Evolutionary conservation across 2,329 filamentous ascomycete species (phyloP), one percentile per base, ranked within the genome.

Genomic region (Fusarium sp.): DNA sequence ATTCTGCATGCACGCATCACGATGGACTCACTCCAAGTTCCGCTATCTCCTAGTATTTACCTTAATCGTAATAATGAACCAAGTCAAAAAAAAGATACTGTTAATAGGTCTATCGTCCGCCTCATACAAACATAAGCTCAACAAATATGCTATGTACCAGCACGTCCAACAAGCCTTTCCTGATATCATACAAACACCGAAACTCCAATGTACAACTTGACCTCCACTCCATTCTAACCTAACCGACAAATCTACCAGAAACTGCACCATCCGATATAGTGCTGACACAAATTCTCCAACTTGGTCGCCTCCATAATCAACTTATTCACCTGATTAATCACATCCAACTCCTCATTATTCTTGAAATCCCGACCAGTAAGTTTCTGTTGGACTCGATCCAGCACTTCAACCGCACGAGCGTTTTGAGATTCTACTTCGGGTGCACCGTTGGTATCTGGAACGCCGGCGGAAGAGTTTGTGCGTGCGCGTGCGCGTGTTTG

Each of bases 191-290:
- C 51, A 37, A 42, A 47, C 53, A 48, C 57, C 55, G 16, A 60
- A 74, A 74, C 71, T 74, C 72, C 70, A 52, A 64, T 64, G n/a
- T 18, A 53, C 44, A 59, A 49, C 41, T n/a, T n/a, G n/a, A n/a
- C n/a, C n/a, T n/a, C n/a, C n/a, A n/a, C n/a, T n/a, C n/a, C n/a
- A n/a, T n/a, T n/a, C n/a, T n/a, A n/a, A n/a, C n/a, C n/a, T n/a
- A n/a, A n/a, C n/a, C n/a, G n/a, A n/a, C n/a, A n/a, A n/a, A n/a
- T n/a, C n/a, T 81, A 98, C 95, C 95, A 98, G 86, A 98, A 98
- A 81, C 93, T 97, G 82, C 95, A 98, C 95, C 95, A 98, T 70
- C 96, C 96, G 75, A 98, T 97, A 80, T 98, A 99, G 83, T 98
- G 96, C 85, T 98, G 96, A 79, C 96, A 99, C 67, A 99, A 84